Evolutionary conservation across 2,329 filamentous ascomycete species (phyloP), one percentile per base, ranked within the genome.

Genomic region (Escovopsis weberi): DNA sequence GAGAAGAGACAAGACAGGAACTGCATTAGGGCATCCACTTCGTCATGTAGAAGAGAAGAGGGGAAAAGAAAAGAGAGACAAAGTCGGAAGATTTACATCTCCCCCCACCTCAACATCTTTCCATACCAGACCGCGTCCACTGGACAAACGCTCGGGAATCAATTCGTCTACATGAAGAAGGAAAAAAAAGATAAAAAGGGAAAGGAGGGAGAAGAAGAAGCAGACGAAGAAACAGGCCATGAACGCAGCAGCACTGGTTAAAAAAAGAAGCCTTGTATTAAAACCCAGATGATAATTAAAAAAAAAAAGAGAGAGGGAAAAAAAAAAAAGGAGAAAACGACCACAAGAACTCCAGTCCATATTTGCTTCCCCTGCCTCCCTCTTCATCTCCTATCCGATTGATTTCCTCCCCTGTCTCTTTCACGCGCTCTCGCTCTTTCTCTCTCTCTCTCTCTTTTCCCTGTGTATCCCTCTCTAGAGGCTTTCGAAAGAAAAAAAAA

Each of bases 281-380:
- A 56, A 50, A 60, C 58, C 63, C 58, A 58, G 53, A 58, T 59
- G 51, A 58, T 61, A 66, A 58, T 15, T 15, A 15, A 15, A 15
- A 15, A 15, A 15, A 15, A 15, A 15, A 15, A 15, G 15, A 15
- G 15, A 15, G 15, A 2, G 15, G 15, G 15, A 15, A n/a, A n/a
- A n/a, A n/a, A n/a, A n/a, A n/a, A n/a, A n/a, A 15, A 15, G 15
- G 15, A 15, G 50, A 59, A 62, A 60, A 59, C 49, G 45, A 67
- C 67, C 66, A 57, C 63, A 60, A 59, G 15, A 68, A 69, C 66
- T 69, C 66, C 66, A 55, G 56, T 64, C 64, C 64, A 59, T 60
- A 64, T 61, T 60, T 62, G 58, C 59, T 65, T 15, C 15, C 15
- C 15, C 15, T 15, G 15, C 15, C 15, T 15, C 15, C 15, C 15